Percentiles rank a stretch among this genome's conserved stretches.
phyloP scores from a whole-genome alignment of 2,329 filamentous ascomycete genomes.

The Byssochlamys sp. region DNA sequence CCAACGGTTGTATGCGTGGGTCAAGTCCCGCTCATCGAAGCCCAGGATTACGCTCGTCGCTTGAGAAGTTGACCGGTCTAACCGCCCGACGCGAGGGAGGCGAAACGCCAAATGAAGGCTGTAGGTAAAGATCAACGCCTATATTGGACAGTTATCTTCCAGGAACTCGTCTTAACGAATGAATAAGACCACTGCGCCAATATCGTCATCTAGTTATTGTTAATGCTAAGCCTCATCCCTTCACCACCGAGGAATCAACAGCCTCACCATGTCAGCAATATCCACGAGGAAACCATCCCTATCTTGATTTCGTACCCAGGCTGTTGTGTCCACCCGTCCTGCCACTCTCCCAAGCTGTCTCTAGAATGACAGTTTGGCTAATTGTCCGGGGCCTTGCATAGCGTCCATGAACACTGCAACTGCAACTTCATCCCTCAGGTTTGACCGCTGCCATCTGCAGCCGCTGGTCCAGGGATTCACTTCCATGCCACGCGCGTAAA shows the following conservation, averaged over 20 bases:
- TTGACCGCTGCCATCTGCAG: not conserved
- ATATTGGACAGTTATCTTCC: not conserved
- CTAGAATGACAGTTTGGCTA: not conserved
- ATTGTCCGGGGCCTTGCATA: not conserved
- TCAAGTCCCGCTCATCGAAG: conserved; percentile 2
- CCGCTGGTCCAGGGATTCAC: not conserved
- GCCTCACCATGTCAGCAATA: not conserved
- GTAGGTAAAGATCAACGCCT: not conserved
- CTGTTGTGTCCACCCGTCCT: not conserved
- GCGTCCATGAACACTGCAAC: not conserved
- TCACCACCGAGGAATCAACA: not conserved
- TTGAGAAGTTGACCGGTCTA: conserved; percentile 16
- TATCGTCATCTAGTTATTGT: not conserved
- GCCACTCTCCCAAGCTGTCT: not conserved
- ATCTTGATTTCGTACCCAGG: not conserved
- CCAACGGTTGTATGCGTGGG: not conserved
- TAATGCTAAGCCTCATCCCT: not conserved
- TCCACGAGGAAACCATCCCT: not conserved
- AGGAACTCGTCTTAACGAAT: not conserved
- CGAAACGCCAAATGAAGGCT: not conserved
- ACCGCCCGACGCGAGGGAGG: conserved; percentile 1
- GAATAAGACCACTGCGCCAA: not conserved
- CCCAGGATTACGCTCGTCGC: conserved; percentile 24
- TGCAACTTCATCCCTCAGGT: not conserved
- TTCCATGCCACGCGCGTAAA: not conserved